Evolutionary conservation across 441 rosid species (phyloP).

Genomic region (Melastoma candidum): DNA sequence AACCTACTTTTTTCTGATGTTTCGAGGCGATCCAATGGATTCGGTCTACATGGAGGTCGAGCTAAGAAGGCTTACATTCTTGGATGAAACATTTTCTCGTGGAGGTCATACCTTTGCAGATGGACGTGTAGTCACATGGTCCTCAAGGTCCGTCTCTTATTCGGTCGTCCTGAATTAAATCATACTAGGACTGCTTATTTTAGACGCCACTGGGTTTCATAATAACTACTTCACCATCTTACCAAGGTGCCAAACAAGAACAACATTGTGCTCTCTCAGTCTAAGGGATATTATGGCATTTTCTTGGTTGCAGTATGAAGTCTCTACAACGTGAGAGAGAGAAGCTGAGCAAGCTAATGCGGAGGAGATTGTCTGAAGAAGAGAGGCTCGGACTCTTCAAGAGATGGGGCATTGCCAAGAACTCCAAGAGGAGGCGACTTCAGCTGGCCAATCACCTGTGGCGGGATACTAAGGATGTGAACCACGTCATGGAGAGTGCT

Average conservation of each 20-base stretch:
- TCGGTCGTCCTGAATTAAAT: too few species aligned
- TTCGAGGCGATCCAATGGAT: conserved; percentile 13
- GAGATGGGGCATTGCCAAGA: conserved; percentile 59
- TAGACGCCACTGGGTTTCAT: too few species aligned
- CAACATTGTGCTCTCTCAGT: too few species aligned
- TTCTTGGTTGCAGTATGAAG: conserved; percentile 34
- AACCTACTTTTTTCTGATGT: conserved; percentile 14
- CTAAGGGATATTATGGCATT: conserved; percentile 1
- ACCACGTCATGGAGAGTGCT: conserved; percentile 60
- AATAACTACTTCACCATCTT: too few species aligned
- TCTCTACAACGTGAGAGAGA: conserved; percentile 58
- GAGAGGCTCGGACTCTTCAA: conserved; percentile 53
- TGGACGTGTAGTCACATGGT: conserved; percentile 42
- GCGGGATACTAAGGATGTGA: conserved; percentile 50
- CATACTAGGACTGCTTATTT: too few species aligned
- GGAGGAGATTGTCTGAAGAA: conserved; percentile 49
- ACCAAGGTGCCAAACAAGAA: too few species aligned
- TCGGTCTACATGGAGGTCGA: conserved; percentile 19
- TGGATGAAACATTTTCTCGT: conserved; percentile 42
- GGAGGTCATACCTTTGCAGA: conserved; percentile 11
- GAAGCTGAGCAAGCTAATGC: conserved; percentile 74
- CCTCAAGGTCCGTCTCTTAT: conserved; percentile 46
- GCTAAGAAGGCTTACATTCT: conserved; percentile 56
- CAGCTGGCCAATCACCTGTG: conserved; percentile 64
- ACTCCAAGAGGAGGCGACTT: conserved; percentile 65